Base-by-base conservation (phyloP, 2,329 filamentous ascomycete species). In the Penicillium hesseltinei region DNA sequence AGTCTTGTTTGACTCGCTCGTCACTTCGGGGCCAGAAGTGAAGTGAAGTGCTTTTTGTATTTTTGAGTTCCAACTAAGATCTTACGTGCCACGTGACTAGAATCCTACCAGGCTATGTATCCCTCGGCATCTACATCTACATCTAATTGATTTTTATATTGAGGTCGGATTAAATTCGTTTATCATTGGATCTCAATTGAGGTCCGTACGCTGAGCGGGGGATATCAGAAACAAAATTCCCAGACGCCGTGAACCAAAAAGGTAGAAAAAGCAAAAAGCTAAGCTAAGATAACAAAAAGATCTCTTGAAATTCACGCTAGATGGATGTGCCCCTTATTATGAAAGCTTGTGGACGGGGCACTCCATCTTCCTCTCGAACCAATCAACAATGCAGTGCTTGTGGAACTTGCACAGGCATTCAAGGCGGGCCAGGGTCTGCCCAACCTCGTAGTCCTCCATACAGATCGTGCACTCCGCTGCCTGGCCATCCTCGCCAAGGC, bases 391-490 rank as follows among this genome's bases (percentile, higher is more conserved):
- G 66, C 85, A 88, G 47, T 71, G 71, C 70, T 82, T 79, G 68
- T 87, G 85, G 61, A 87, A 88, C 63, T 85, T 85, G 74, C 85
- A 88, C 61, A 85, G 74, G 66, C 85, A 88, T 64, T 86, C 83
- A 66, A 88, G 72, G 58, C 85, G 75, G 10, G 82, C 83, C 75
- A 88, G 76, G 63, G 80, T 76, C 65, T 84, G 81, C 0, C 84
- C 84, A 11, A 80, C 78, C 63, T 84, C 80, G 66, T 87, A 87
- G 54, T 88, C 85, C 61, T 86, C 84, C 66, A 87, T 82, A 68
- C 85, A 88, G 51, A 88, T 87, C 9, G 84, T 80, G 61, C 85
- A 88, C 66, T 88, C 85, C 42, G 81, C 80, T 51, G 74, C 63
- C 43, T 77, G 77, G 19, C 82, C 80, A 53, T 84, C 81, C 23